phyloP scores from a whole-genome alignment of 2,329 filamentous ascomycete genomes.

The Tolypocladium paradoxum region DNA sequence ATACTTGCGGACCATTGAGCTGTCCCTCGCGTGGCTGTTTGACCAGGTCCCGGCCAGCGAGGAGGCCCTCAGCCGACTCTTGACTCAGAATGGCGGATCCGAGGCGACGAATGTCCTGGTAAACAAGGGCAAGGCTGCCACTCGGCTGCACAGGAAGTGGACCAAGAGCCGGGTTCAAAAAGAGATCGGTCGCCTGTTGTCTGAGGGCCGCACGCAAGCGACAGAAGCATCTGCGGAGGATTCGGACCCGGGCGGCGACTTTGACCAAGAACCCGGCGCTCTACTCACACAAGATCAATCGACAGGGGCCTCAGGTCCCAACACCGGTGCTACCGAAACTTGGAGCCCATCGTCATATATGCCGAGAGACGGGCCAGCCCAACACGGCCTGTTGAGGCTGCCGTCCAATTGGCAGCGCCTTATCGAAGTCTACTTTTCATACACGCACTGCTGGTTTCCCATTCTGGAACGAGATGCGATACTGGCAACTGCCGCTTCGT shows the following conservation, averaged over 20 bases:
- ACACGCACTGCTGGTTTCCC: slow-evolving; percentile 68
- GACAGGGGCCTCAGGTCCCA: background rate
- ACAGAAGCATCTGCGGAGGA: slow-evolving; percentile 24
- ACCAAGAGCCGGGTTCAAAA: slow-evolving; percentile 50
- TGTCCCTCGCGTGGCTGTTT: slow-evolving; percentile 57
- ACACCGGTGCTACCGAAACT: background rate
- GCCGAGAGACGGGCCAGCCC: background rate
- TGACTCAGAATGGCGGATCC: slow-evolving; percentile 33
- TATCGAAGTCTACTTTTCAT: slow-evolving; percentile 63
- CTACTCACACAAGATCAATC: background rate
- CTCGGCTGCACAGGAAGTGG: slow-evolving; percentile 52
- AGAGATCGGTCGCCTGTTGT: slow-evolving; percentile 52
- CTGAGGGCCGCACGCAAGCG: slow-evolving; percentile 25
- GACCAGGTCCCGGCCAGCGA: slow-evolving; percentile 50
- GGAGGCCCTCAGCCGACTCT: slow-evolving; percentile 40
- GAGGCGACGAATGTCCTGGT: slow-evolving; percentile 33
- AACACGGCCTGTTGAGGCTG: slow-evolving; percentile 17
- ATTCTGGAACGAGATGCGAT: slow-evolving; percentile 58
- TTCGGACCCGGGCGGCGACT: slow-evolving; percentile 15
- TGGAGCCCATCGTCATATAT: background rate
- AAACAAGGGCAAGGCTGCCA: slow-evolving; percentile 41
- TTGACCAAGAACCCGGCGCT: background rate
- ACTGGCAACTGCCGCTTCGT: slow-evolving; percentile 34
- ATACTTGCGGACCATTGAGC: slow-evolving; percentile 63
- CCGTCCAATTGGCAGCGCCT: slow-evolving; percentile 47